These are phyloP conservation scores for Arachnomyces sp. DNA, from an alignment of 2,329 filamentous ascomycete species.

Conservation along the genomic window DNA sequence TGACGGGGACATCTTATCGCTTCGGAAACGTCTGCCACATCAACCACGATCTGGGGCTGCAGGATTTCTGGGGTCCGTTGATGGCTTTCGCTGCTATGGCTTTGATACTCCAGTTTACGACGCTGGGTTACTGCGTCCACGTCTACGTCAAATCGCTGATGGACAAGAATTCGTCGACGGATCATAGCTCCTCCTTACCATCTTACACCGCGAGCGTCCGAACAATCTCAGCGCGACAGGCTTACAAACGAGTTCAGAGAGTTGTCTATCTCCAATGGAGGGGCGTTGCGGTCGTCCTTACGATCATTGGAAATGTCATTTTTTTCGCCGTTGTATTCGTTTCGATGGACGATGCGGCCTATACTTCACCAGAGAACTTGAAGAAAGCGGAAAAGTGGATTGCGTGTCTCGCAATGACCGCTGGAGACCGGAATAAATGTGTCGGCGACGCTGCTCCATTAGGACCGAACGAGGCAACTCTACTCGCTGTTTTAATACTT, in stretches of 20 bases:
- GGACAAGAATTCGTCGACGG: slow-evolving; percentile 63
- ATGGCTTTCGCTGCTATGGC: slow-evolving; percentile 69
- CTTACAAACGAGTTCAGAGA: slow-evolving; percentile 76
- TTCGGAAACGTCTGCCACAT: slow-evolving; percentile 91
- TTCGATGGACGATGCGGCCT: slow-evolving; percentile 68
- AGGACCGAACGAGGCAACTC: slow-evolving; percentile 66
- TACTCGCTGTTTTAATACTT: slow-evolving; percentile 74
- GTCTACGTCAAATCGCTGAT: slow-evolving; percentile 81
- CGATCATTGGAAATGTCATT: slow-evolving; percentile 84
- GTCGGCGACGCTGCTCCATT: slow-evolving; percentile 52
- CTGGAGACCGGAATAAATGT: slow-evolving; percentile 61
- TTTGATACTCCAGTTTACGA: slow-evolving; percentile 72
- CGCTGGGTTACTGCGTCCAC: slow-evolving; percentile 86
- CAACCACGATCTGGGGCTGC: slow-evolving; percentile 77
- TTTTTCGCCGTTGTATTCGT: slow-evolving; percentile 92
- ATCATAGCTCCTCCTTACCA: slow-evolving; percentile 62
- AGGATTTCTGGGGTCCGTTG: slow-evolving; percentile 84
- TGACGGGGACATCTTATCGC: slow-evolving; percentile 89
- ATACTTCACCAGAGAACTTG: slow-evolving; percentile 49
- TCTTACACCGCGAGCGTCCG: slow-evolving; percentile 68
- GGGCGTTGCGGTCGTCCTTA: slow-evolving; percentile 78
- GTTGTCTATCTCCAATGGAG: slow-evolving; percentile 92
- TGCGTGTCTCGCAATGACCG: slow-evolving; percentile 54
- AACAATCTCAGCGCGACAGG: slow-evolving; percentile 76
- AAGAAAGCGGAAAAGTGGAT: slow-evolving; percentile 59